These are phyloP conservation scores for Coemansia sp. DNA, from an alignment of 192 early-diverging fungal genomes.

Conservation along the genomic window DNA sequence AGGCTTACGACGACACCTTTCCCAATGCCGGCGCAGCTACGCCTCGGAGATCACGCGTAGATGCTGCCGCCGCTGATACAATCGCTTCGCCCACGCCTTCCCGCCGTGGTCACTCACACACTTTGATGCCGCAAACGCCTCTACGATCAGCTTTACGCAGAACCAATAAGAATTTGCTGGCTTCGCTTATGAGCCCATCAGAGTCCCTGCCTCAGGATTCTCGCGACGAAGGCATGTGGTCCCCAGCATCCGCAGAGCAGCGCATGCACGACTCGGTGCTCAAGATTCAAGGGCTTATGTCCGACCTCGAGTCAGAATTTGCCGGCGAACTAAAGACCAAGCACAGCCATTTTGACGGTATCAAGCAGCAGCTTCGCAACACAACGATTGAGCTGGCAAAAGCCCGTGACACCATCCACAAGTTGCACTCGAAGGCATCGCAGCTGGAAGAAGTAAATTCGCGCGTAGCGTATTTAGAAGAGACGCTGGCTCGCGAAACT, in stretches of 20 bases:
- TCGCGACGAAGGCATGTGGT: constrained; percentile 15
- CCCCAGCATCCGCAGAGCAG: constrained; percentile 34
- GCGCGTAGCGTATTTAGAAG: constrained; percentile 61
- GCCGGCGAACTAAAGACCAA: constrained; percentile 58
- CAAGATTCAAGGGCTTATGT: constrained; percentile 64
- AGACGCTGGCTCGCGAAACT: constrained; percentile 54
- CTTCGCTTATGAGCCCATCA: constrained; percentile 19
- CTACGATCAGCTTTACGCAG: constrained; percentile 22
- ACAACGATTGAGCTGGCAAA: constrained; percentile 58
- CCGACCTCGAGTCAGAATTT: constrained; percentile 69
- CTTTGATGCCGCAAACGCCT: constrained; percentile 32
- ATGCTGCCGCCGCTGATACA: neutral
- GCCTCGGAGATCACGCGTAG: neutral
- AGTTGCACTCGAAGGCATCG: constrained; percentile 51
- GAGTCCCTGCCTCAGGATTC: neutral
- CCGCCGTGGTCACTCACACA: constrained; percentile 8
- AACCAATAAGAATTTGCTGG: constrained; percentile 21
- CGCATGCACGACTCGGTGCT: constrained; percentile 50
- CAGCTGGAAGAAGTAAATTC: constrained; percentile 60
- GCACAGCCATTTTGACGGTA: constrained; percentile 57
- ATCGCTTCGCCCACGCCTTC: constrained; percentile 25
- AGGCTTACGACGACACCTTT: constrained; percentile 7
- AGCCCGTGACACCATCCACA: constrained; percentile 54
- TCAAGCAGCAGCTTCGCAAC: constrained; percentile 56
- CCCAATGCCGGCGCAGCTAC: neutral